A percentile compares a stretch with the other conserved stretches of the same genome.
These are phyloP conservation scores for Pulveroboletus sp. DNA, from an alignment of 768 basidiomycete genomes.

Conservation along the genomic window DNA sequence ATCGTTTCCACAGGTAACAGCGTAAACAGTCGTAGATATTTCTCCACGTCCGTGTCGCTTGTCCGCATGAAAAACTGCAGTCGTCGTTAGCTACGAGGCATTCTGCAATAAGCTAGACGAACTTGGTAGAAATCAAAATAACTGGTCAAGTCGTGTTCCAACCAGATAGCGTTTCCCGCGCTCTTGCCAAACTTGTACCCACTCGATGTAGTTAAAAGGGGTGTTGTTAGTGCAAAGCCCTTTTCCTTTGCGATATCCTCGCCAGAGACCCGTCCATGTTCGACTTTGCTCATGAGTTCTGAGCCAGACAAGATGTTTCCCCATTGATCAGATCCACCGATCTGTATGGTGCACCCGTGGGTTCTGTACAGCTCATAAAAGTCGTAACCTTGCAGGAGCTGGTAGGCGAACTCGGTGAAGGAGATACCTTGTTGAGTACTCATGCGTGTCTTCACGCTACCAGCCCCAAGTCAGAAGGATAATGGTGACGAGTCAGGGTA, in stretches of 20 bases:
- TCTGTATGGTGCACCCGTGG: constrained; percentile 75
- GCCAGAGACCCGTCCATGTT: constrained; percentile 6
- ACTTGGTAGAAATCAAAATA: constrained; percentile 96
- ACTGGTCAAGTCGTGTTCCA: constrained; percentile 75
- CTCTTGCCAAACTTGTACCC: constrained; percentile 99
- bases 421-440: constrained; percentile 83
- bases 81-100: neutral
- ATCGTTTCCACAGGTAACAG: constrained; percentile 63
- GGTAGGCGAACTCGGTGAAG: constrained; percentile 98
- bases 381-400: constrained; percentile 95
- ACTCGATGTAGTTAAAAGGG: constrained; percentile 82
- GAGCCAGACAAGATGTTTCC: constrained; percentile 95
- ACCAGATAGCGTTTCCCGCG: constrained; percentile 93
- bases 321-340: constrained; percentile 98
- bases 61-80: constrained; percentile 85
- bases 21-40: constrained; percentile 81
- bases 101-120: neutral
- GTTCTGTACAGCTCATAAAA: constrained; percentile 73
- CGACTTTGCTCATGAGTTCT: constrained; percentile 73
- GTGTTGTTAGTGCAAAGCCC: constrained; percentile 88
- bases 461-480: constrained; percentile 7
- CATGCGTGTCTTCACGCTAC: constrained; percentile 80
- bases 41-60: constrained; percentile 75
- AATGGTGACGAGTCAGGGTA: neutral
- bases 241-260: constrained; percentile 21